Evolutionary conservation across 2,329 filamentous ascomycete species (phyloP), one percentile per base, ranked within the genome.

Genomic region (Blastomyces gilchristii): DNA sequence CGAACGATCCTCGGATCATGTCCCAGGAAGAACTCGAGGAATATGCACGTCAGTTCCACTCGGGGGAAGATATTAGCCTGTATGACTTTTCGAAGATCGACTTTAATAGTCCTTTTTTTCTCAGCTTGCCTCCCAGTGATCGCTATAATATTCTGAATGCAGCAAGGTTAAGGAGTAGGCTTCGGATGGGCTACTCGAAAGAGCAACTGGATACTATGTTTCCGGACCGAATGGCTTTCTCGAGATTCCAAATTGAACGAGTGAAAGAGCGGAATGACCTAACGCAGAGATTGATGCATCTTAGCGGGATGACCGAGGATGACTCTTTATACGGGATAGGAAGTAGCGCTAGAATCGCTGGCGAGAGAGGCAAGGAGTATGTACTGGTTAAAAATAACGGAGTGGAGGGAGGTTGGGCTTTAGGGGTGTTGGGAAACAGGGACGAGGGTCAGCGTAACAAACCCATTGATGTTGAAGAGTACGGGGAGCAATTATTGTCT

Each of bases 1-100:
- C 90, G 3, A 90, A 97, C 66, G 94, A 99, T 74, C 93, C 93
- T 3, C 84, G 95, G 18, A 93, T 99, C 69, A 97, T 99, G 94
- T 95, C 89, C 61, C 84, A 95, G 31, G 91, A 96, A 71, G 93
- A 99, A 72, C 78, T 99, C 64, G 91, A 97, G 76, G 88, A 93
- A 68, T 99, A 99, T 73, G 93, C 95, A 2, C 82, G 87, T 60
- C 92, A 97, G 67, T 97, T 97, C 70, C 85, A 97, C 70, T 86
- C 85, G 65, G 94, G 94, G 62, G 91, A 97, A 75, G 93, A 97
- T 73, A 88, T 97, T 62, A 81, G 80, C 67, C 76, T 92, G 5
- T 97, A 97, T 75, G 93, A 97, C 76, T 99, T 99, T 72, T 95
- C 90, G 72, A 97, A 97, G 76, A 99, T 99, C 69, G 94, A 99